Evolutionary conservation across 371 early-diverging fungal genomes (phyloP), one percentile per base, ranked within the genome.

Genomic region (Mortierella sp.): DNA sequence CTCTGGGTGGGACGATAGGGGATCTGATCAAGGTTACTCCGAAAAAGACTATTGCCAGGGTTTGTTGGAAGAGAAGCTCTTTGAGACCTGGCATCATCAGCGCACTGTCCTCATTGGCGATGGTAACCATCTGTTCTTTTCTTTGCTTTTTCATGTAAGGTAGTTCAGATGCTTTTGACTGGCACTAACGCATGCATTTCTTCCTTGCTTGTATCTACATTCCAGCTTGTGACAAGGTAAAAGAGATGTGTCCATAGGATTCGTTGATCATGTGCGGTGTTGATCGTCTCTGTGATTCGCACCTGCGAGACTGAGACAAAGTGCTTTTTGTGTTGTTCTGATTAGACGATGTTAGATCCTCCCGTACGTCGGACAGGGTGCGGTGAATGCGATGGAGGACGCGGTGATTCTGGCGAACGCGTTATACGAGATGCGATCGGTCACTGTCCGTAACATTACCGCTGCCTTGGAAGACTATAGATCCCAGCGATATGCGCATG

Each of bases 1-100:
- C 73, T 0, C 50, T 72, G 24, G 70, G 65, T 8, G 58, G 55
- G 29, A 71, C 77, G 5, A 78, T 73, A 22, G 79, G 74, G 1
- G 73, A 73, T 43, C n/a, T 70, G 22, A 65, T 74, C 16, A 44
- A 68, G 22, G 19, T 11, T 11, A 67, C 79, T 0, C 65, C 66
- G 1, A 13, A 61, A 37, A 65, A 79, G 16, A 41, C 39, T n/a
- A 29, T 79, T 2, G 41, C 68, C 50, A 66, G 68, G 24, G 74
- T 74, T 24, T 74, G 29, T 26, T 74, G 34, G 79, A 79, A 29
- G 79, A 71, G 52, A 79, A 74, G 13, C 34, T 79, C n/a, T 68
- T 61, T 40, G 64, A 66, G 44, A 79, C 74, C 13, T 79, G 79
- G 75, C 45, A 70, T 19, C 58, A 68, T 29, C 24, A 58, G 11